These are phyloP conservation scores for Corylus avellana DNA, from an alignment of 306 rosid species.

Conservation along the genomic window DNA sequence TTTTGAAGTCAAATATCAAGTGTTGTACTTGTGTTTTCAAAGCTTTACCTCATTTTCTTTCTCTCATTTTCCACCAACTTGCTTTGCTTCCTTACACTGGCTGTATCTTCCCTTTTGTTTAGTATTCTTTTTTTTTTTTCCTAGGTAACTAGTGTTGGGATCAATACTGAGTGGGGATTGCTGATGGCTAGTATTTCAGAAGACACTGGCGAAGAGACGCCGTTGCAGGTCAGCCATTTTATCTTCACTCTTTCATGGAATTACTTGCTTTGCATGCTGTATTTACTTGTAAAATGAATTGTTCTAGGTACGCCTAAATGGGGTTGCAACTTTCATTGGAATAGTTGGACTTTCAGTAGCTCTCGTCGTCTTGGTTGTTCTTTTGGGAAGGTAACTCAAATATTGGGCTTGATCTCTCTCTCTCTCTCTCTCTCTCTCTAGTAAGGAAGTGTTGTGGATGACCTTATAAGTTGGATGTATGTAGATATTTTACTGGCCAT, in stretches of 20 bases:
- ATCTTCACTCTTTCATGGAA: not conserved
- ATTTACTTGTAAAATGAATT: slow-evolving; percentile 24
- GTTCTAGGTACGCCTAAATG: slow-evolving; percentile 87
- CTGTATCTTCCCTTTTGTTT: slow-evolving; percentile 10
- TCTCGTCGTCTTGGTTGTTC: slow-evolving; percentile 67
- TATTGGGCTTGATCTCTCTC: slow-evolving; percentile 9
- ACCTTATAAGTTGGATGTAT: slow-evolving; percentile 23
- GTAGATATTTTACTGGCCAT: slow-evolving; percentile 92
- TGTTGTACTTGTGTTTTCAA: not conserved
- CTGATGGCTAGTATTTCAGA: slow-evolving; percentile 99
- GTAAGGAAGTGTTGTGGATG: slow-evolving; percentile 6
- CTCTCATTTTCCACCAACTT: not conserved
- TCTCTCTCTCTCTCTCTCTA: not conserved
- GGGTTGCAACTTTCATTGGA: slow-evolving; percentile 96
- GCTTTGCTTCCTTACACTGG: slow-evolving; percentile 1
- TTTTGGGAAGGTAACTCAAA: slow-evolving; percentile 66
- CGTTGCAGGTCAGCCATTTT: slow-evolving; percentile 69
- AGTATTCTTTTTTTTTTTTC: slow-evolving; percentile 10
- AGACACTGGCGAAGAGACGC: slow-evolving; percentile 98
- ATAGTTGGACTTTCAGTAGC: slow-evolving; percentile 94
- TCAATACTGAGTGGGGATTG: slow-evolving; percentile 98
- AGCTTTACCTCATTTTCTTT: not conserved
- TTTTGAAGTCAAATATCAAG: not conserved
- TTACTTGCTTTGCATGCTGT: not conserved
- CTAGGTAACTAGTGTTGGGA: slow-evolving; percentile 90